Conservation (phyloP, 306 rosid genomes). For the Cicer bijugum region DNA sequence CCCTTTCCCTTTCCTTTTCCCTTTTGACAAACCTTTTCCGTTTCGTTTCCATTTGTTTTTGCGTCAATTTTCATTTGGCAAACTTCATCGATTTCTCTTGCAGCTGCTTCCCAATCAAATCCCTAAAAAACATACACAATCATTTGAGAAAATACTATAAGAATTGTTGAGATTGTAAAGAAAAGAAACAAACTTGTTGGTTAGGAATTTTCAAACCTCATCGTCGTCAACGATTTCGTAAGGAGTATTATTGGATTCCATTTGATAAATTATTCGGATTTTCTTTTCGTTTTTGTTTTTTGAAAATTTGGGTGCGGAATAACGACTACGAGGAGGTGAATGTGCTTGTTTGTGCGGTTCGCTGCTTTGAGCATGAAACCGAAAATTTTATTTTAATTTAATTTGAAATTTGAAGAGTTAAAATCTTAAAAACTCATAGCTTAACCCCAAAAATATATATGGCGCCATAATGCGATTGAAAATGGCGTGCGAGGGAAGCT, state of each 20-base stretch:
- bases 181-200: background rate
- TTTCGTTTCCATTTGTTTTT: slow-evolving; percentile 9
- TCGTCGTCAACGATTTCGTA: slow-evolving; percentile 56
- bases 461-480: slow-evolving; percentile 33
- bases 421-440: background rate
- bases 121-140: slow-evolving; percentile 44
- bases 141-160: background rate
- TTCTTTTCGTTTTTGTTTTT: background rate
- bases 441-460: background rate
- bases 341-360: background rate
- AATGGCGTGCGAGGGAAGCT: background rate
- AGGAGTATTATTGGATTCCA: slow-evolving; percentile 55
- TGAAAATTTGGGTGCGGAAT: slow-evolving; percentile 5
- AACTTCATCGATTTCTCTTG: slow-evolving; percentile 62
- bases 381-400: background rate
- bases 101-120: slow-evolving; percentile 93
- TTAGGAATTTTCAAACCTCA: slow-evolving; percentile 50
- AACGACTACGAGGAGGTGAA: background rate
- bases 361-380: background rate
- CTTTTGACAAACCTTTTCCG: slow-evolving; percentile 38
- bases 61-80: slow-evolving; percentile 40
- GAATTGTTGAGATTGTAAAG: background rate
- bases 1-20: slow-evolving; percentile 35
- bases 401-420: background rate
- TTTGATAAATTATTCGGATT: slow-evolving; percentile 34